Base-by-base conservation (phyloP, 768 basidiomycete species). In the Agrocybe praecox region DNA sequence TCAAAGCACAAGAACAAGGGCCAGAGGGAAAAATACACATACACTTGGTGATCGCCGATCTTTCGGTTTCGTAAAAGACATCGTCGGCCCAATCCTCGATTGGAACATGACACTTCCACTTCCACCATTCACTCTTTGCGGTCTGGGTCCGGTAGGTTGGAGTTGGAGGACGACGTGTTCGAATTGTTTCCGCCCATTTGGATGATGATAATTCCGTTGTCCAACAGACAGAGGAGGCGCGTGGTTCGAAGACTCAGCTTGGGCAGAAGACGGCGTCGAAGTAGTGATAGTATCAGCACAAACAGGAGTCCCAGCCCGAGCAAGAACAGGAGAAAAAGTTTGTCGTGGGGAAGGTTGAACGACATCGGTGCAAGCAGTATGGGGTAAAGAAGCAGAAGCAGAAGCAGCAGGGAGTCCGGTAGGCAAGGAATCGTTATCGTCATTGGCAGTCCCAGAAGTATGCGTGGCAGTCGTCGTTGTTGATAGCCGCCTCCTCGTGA, bases 41-140 rank as follows among this genome's bases (percentile, higher is more conserved):
- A 72, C 69, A 22, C 60, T 56, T 24, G 67, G 70, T 26, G 70
- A 70, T 10, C 65, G 62, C 40, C 71, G 53, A 21, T 66, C 68
- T 52, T 67, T 60, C 21, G 55, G 32, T 34, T 58, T 67, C 6
- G 29, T 53, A 24, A 59, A 44, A 1, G 50, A 51, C 4, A 47
- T 49, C 48, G 52, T 12, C 12, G 36, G 4, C 36, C 14, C 36
- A 3, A 12, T n/a, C 36, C 14, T 6, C 24, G n/a, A 19, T n/a
- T 32, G 4, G 18, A n/a, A 40, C 36, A 40, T 4, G 36, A 29
- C 21, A 46, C 15, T 34, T 34, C 7, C 33, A 15, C 15, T 19
- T n/a, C 26, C 26, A 29, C 4, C 9, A 9, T 29, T 29, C 24
- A 21, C 29, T 9, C 47, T 21, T 49, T 49, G 49, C 19, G 46